These are phyloP conservation scores for Penstemon davidsonii DNA, from an alignment of 257 asterid species.

Conservation along the genomic window DNA sequence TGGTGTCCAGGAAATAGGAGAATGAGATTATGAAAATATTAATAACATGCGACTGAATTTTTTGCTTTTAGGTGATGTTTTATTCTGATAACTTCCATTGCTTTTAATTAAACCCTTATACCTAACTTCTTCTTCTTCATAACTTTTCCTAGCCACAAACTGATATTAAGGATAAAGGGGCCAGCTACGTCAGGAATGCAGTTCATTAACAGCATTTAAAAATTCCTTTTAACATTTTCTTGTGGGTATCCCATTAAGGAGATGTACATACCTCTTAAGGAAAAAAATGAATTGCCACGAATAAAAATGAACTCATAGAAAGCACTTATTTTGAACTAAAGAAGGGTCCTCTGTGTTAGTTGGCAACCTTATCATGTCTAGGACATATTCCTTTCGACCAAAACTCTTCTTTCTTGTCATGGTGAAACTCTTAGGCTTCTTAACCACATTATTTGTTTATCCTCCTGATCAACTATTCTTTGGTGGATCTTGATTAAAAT, in stretches of 20 bases:
- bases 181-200: slow-evolving; percentile 14
- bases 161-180: background rate
- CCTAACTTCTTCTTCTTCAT: slow-evolving; percentile 11
- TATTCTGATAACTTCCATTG: background rate
- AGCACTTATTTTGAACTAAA: background rate
- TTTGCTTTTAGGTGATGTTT: background rate
- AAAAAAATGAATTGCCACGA: too few relatives aligned
- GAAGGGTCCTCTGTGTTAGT: background rate
- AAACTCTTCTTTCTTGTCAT: too few relatives aligned
- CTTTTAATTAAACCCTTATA: background rate
- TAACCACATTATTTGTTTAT: too few relatives aligned
- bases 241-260: too few relatives aligned
- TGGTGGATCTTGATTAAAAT: slow-evolving; percentile 4
- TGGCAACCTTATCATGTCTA: background rate
- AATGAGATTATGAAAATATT: slow-evolving; percentile 4
- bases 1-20: background rate
- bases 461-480: background rate
- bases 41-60: slow-evolving; percentile 1
- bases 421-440: too few relatives aligned
- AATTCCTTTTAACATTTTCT: too few relatives aligned
- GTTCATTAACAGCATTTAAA: background rate
- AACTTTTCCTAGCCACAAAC: slow-evolving; percentile 7
- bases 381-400: too few relatives aligned
- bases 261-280: too few relatives aligned
- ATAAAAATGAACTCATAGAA: too few relatives aligned